phyloP scores from a whole-genome alignment of 768 basidiomycete genomes.

The Trametes cinnabarina region DNA sequence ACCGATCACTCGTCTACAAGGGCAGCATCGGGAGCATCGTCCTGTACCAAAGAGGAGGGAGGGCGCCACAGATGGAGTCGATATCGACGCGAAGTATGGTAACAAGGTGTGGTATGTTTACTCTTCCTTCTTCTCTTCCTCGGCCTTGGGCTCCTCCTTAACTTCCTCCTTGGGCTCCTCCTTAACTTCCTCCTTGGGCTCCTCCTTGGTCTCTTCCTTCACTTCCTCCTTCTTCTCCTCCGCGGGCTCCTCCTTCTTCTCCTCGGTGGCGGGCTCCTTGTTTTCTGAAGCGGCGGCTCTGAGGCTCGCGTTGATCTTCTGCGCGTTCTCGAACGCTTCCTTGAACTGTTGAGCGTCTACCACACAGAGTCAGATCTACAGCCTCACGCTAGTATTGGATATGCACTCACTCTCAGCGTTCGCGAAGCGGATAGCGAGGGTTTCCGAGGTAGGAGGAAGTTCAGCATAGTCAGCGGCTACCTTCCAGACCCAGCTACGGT shows the following conservation, averaged over 20 bases:
- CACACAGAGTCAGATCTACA: not conserved
- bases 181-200: constrained; percentile 31
- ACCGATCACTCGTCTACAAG: too few species aligned
- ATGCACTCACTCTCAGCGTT: constrained; percentile 83
- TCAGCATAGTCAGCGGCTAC: constrained; percentile 95
- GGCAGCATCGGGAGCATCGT: too few species aligned
- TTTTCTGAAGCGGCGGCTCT: constrained; percentile 31
- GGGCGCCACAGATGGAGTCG: constrained; percentile 5
- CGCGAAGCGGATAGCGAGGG: constrained; percentile 96
- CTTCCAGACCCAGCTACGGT: constrained; percentile 99
- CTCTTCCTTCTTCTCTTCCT: constrained; percentile 27
- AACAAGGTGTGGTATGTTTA: constrained; percentile 19
- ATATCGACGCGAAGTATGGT: constrained; percentile 10
- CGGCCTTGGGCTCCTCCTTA: constrained; percentile 30
- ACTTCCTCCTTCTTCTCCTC: constrained; percentile 31
- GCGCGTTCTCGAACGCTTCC: constrained; percentile 81
- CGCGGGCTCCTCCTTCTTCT: constrained; percentile 31
- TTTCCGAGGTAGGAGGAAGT: constrained; percentile 85
- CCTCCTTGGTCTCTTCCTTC: constrained; percentile 29
- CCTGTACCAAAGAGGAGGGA: not conserved
- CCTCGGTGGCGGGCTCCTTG: constrained; percentile 29
- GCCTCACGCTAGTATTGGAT: too few species aligned
- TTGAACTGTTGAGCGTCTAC: constrained; percentile 88
- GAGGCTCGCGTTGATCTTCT: constrained; percentile 61
- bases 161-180: constrained; percentile 16